Percentiles rank a stretch among this genome's conserved stretches.
Evolutionary conservation across 257 asterid genomes (phyloP).

Genomic region (Solanum megistacrolobum): DNA sequence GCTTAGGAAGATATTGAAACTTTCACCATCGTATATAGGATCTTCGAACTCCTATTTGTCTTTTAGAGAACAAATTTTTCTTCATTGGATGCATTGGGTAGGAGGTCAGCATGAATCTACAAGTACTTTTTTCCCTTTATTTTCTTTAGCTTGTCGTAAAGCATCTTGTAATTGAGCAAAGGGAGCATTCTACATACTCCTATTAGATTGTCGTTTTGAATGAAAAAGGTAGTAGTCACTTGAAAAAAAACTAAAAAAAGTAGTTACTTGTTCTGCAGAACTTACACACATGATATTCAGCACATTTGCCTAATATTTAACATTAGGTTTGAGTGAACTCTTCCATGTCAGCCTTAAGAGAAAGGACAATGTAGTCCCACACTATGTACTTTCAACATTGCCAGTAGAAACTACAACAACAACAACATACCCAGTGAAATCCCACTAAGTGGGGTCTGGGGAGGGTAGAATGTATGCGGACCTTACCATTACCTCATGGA

Average conservation of each 20-base stretch:
- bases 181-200: background rate
- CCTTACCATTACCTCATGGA: too few relatives aligned
- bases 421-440: too few relatives aligned
- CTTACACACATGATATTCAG: background rate
- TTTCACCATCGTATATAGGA: background rate
- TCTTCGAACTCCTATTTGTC: background rate
- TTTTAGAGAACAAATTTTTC: background rate
- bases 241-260: background rate
- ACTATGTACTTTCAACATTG: background rate
- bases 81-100: background rate
- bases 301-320: background rate
- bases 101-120: background rate
- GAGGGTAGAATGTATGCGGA: too few relatives aligned
- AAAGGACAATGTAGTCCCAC: background rate
- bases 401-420: too few relatives aligned
- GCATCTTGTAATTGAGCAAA: background rate
- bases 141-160: background rate
- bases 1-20: background rate
- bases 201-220: background rate
- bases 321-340: background rate
- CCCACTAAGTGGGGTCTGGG: too few relatives aligned
- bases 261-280: background rate
- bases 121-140: background rate
- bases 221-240: background rate
- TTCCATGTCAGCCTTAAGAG: background rate